phyloP scores from a whole-genome alignment of 1,139 yeast species.

The Ogataea hybrid region DNA sequence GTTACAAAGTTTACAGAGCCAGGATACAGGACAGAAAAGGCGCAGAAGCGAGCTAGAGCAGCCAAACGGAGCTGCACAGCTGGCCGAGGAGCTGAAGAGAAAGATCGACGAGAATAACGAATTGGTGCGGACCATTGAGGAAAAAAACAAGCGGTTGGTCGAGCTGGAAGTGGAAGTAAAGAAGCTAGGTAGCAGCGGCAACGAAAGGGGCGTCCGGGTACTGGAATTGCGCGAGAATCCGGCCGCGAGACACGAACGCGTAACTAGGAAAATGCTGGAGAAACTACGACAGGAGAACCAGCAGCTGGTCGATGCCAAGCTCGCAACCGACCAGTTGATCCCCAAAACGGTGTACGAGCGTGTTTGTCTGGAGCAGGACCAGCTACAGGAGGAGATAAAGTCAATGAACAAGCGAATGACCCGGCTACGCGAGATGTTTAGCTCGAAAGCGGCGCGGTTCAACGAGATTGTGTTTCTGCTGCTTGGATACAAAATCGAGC shows the following conservation, averaged over 20 bases:
- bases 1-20: conserved; percentile 34
- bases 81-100: conserved; percentile 37
- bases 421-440: conserved; percentile 62
- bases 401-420: conserved; percentile 55
- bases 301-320: conserved; percentile 36
- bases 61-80: conserved; percentile 25
- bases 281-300: conserved; percentile 59
- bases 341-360: conserved; percentile 70
- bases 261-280: conserved; percentile 55
- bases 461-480: conserved; percentile 65
- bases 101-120: conserved; percentile 29
- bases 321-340: conserved; percentile 27
- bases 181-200: not conserved
- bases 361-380: conserved; percentile 52
- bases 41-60: conserved; percentile 30
- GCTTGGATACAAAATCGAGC: conserved; percentile 74
- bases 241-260: conserved; percentile 57
- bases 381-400: conserved; percentile 48
- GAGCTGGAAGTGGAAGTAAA: not conserved
- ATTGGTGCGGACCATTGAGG: conserved; percentile 35
- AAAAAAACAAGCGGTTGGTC: not conserved
- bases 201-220: conserved; percentile 29
- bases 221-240: conserved; percentile 71
- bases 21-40: conserved; percentile 16
- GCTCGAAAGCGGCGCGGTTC: conserved; percentile 73